Percentiles rank a stretch among this genome's conserved stretches.
Conservation (phyloP, 208 protist genomes). For the Acanthamoeba royreba region DNA sequence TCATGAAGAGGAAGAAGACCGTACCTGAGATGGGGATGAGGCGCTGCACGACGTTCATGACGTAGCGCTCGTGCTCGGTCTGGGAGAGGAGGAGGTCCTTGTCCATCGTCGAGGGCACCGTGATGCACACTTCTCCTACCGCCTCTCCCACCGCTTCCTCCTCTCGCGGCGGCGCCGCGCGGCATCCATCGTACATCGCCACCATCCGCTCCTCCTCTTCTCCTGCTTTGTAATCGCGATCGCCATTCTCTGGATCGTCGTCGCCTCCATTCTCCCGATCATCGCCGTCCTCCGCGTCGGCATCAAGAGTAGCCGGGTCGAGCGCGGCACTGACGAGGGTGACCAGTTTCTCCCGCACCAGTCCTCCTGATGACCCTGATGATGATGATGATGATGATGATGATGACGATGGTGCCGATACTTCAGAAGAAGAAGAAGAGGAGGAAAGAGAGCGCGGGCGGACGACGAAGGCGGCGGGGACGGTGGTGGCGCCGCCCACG, state of each 20-base stretch:
- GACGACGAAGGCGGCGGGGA: not conserved
- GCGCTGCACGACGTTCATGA: constrained; percentile 16
- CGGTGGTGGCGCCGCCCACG: not conserved
- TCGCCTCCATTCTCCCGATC: not conserved
- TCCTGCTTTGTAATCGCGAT: no score
- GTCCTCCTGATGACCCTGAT: not conserved
- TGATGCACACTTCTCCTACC: not conserved
- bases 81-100: not conserved
- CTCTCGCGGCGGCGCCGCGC: not conserved
- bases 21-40: not conserved
- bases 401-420: not conserved
- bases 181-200: not conserved
- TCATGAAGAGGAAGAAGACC: no score
- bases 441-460: not conserved
- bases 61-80: constrained; percentile 17
- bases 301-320: not conserved
- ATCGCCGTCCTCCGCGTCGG: not conserved
- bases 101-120: not conserved
- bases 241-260: not conserved
- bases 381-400: not conserved
- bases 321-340: not conserved
- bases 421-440: not conserved
- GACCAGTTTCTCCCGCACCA: not conserved
- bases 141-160: not conserved
- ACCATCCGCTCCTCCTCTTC: not conserved